Conservation (phyloP, 768 basidiomycete genomes). For the Lactarius indigo region DNA sequence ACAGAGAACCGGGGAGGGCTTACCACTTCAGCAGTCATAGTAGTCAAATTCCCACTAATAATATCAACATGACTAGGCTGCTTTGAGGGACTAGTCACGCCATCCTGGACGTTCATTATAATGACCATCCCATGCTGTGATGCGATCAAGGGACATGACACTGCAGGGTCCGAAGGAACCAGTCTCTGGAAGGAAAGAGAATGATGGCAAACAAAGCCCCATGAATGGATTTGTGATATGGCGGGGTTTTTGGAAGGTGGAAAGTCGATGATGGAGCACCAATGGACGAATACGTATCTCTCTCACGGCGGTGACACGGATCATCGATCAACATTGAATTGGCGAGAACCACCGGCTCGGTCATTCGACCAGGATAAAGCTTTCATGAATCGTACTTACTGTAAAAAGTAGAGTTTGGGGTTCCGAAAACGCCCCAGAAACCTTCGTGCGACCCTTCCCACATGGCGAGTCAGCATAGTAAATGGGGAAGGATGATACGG, state of each 20-base stretch:
- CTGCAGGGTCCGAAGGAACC: background rate
- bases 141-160: background rate
- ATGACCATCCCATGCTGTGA: no score
- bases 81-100: background rate
- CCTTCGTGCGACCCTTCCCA: background rate
- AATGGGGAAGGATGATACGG: background rate
- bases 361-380: background rate
- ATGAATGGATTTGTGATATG: background rate
- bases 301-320: background rate
- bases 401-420: background rate
- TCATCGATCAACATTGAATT: background rate
- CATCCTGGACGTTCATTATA: no score
- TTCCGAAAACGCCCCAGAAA: background rate
- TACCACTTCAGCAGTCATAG: background rate
- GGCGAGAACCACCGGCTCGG: background rate
- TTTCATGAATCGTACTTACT: background rate
- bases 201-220: background rate
- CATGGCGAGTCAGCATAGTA: no score
- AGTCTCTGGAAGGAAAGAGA: background rate
- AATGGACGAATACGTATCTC: background rate
- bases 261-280: background rate
- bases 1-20: background rate
- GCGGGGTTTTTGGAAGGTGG: background rate
- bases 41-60: background rate
- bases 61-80: background rate